Base-by-base conservation (phyloP, 164 flowering plant genomes). In the Vitis labrusca region DNA sequence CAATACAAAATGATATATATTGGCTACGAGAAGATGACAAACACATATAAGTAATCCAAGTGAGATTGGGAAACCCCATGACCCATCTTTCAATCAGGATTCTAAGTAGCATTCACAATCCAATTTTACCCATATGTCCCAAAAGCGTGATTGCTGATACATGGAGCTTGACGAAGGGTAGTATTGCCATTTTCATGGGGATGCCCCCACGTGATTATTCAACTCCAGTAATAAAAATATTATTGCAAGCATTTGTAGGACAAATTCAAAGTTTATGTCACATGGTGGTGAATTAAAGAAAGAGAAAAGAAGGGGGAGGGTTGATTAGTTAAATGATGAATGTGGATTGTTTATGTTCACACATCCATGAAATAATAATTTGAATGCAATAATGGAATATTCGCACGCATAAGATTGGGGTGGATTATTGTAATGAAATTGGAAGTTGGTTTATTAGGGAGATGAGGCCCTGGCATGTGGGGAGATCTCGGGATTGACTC, bases 301-400 rank as follows among this genome's bases (percentile, higher is more conserved):
- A 61, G n/a, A 19, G n/a, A 0, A 27, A 1, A 53, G 70, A 63
- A 65, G 67, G 58, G n/a, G 30, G 23, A 0, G 37, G 1, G 67
- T 76, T 76, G 82, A 78, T 81, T 78, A 74, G 81, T 66, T 76
- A 72, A 78, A 68, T 81, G 80, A 78, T 74, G 74, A 74, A 81
- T 56, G 67, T 57, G 78, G 80, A 68, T 72, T 76, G 44, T 62
- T 64, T 10, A 54, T 57, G 74, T 73, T 62, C 66, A 64, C 67
- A 71, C 52, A 64, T 74, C 68, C 60, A 63, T 59, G 50, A 66
- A 63, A 59, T 74, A 68, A 71, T 55, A 65, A 64, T 63, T 71
- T 29, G 58, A 57, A 68, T 72, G 57, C 80, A 72, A 73, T 71
- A 76, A 63, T 71, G 80, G 82, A 78, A 81, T 78, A 78, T 79